phyloP scores from a whole-genome alignment of 129 eudicot species.

The Cynara cardunculus region DNA sequence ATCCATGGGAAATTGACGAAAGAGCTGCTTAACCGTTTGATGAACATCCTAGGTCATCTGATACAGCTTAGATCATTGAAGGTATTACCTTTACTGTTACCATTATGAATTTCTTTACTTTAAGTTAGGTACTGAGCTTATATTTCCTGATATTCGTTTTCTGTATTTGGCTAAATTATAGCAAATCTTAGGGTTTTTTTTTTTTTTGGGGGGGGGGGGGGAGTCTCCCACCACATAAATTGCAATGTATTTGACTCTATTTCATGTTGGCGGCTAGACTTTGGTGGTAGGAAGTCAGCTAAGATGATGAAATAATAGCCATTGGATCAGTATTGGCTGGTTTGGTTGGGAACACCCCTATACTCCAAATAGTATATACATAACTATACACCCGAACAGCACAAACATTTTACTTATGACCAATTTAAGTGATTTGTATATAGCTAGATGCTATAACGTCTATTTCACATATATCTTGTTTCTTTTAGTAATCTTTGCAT shows the following conservation, averaged over 20 bases:
- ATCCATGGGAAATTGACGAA: conserved; percentile 76
- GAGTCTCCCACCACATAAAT: not conserved
- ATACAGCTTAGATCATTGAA: conserved; percentile 85
- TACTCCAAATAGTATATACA: not conserved
- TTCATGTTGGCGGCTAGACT: not conserved
- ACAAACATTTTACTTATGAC: not conserved
- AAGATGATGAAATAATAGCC: not conserved
- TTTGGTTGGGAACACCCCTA: not conserved
- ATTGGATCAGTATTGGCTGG: not conserved
- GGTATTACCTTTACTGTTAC: conserved; percentile 40
- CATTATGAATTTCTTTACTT: not conserved
- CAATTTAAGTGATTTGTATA: not conserved
- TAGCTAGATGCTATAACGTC: not conserved
- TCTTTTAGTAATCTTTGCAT: too few species aligned
- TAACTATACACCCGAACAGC: not conserved
- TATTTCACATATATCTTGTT: not conserved
- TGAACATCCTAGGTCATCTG: conserved; percentile 95
- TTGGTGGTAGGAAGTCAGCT: not conserved
- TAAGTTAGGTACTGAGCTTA: not conserved
- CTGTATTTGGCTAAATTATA: not conserved
- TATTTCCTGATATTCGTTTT: not conserved
- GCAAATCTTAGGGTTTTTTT: not conserved
- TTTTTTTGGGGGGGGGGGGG: not conserved
- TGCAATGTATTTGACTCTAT: not conserved
- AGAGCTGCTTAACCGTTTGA: conserved; percentile 77